These are phyloP conservation scores for Colletotrichum sansevieriae DNA, from an alignment of 2,329 filamentous ascomycete genomes.

Conservation along the genomic window DNA sequence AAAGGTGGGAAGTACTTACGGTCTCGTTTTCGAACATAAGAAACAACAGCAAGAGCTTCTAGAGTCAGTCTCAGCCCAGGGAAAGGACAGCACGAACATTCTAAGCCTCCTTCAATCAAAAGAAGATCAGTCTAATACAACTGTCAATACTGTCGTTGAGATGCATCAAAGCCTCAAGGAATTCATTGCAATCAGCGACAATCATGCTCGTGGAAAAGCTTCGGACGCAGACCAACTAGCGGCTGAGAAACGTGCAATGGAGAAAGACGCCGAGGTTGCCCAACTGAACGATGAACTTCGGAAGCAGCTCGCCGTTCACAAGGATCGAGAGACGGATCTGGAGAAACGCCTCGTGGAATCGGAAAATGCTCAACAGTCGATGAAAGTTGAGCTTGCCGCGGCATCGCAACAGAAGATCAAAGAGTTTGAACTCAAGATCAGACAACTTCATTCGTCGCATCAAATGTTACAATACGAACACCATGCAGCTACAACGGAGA, in stretches of 20 bases:
- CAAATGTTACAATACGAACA: too few relatives aligned
- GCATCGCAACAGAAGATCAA: background rate
- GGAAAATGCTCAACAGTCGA: too few relatives aligned
- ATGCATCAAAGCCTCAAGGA: background rate
- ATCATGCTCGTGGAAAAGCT: background rate
- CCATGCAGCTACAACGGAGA: too few relatives aligned
- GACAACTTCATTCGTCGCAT: background rate
- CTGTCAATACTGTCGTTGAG: conserved; percentile 5
- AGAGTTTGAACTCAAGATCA: background rate
- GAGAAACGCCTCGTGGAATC: background rate
- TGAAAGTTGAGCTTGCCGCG: background rate
- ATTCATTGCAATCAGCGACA: background rate
- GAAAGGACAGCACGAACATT: conserved; percentile 19
- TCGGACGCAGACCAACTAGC: background rate
- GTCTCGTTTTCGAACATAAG: background rate
- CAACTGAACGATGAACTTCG: background rate
- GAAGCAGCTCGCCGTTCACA: background rate
- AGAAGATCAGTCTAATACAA: background rate
- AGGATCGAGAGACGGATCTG: conserved; percentile 26
- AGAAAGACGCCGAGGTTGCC: background rate
- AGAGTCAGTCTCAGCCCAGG: conserved; percentile 34
- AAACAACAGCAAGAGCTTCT: conserved; percentile 11
- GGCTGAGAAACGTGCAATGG: background rate
- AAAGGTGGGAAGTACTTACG: conserved; percentile 16
- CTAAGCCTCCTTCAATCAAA: conserved; percentile 16